Evolutionary conservation across 441 rosid genomes (phyloP).

Genomic region (Populus hybrid): DNA sequence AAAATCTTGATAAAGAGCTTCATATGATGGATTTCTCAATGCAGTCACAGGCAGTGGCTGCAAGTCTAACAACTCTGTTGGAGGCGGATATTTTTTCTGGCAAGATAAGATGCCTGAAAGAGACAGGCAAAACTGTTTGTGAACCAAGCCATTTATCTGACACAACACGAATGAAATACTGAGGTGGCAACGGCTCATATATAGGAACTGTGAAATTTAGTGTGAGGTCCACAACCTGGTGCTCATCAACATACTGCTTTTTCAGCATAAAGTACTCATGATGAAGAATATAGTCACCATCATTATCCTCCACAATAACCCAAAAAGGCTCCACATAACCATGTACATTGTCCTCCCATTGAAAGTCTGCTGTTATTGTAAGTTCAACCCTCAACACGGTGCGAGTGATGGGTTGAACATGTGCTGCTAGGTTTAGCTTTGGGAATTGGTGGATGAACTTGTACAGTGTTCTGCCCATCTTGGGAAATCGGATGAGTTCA

Average conservation of each 20-base stretch:
- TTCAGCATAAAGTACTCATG: slow-evolving; percentile 89
- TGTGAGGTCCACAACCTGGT: slow-evolving; percentile 41
- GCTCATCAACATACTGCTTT: slow-evolving; percentile 81
- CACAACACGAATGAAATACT: slow-evolving; percentile 80
- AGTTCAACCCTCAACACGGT: slow-evolving; percentile 82
- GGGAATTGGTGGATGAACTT: slow-evolving; percentile 89
- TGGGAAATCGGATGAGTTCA: slow-evolving; percentile 74
- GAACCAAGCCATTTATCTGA: slow-evolving; percentile 97
- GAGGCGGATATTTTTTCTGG: slow-evolving; percentile 99
- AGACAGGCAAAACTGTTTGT: slow-evolving; percentile 78
- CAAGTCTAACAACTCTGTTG: slow-evolving; percentile 89
- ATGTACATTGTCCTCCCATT: slow-evolving; percentile 92
- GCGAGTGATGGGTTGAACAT: slow-evolving; percentile 88
- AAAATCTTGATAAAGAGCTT: slow-evolving; percentile 77
- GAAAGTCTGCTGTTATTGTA: slow-evolving; percentile 83
- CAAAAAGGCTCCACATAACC: slow-evolving; percentile 96
- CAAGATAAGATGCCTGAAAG: slow-evolving; percentile 81
- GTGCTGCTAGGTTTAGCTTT: slow-evolving; percentile 72
- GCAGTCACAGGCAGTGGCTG: slow-evolving; percentile 95
- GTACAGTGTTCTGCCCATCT: slow-evolving; percentile 92
- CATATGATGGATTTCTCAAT: slow-evolving; percentile 80
- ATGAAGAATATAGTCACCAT: slow-evolving; percentile 88
- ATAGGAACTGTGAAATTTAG: slow-evolving; percentile 90
- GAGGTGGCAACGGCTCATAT: slow-evolving; percentile 92
- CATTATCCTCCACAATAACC: slow-evolving; percentile 93